Base-by-base conservation (phyloP, 345 rosid genomes). In the Brassica juncea region DNA sequence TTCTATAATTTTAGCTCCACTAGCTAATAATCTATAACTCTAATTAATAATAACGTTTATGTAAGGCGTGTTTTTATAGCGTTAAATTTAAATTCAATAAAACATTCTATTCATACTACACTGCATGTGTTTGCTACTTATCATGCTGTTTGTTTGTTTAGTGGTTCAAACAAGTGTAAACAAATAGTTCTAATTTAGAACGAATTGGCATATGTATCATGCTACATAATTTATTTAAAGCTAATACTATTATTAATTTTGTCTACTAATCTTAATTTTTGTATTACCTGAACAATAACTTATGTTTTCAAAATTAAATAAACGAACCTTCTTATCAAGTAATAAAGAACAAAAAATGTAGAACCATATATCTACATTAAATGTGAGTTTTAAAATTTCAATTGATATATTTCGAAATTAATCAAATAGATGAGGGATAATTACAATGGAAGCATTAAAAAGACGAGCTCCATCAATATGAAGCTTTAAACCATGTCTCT, bases 391-490 rank as follows among this genome's bases (percentile, higher is more conserved):
- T 31, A 31, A 31, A 2, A 3, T 31, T 31, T 3, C 32, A 31
- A 31, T 5, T 31, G 4, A 31, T 31, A 31, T 5, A 31, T 31
- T 31, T 31, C 0, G 32, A 31, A 31, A 31, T 2, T 31, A 31
- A 2, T 31, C 4, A 31, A 8, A 12, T 27, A 74, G 32, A 52
- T 21, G 68, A 67, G n/a, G 6, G 68, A 25, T 8, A 14, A 19
- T 88, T 82, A 91, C 99, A 34, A 81, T 78, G 42, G 99, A 82
- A 19, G 98, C 98, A 86, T 93, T 95, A 84, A 95, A 95, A 73
- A 95, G 85, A 54, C 96, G 97, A 82, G 98, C 99, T 34, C 99
- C 99, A 0, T 95, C 98, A 8, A 95, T 88, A 78, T 95, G 98
- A 84, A 93, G 94, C 86, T 93, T 91, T 79, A 95, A 62, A 4